These are phyloP conservation scores for Lactuca sativa DNA, from an alignment of 129 eudicot species.

Conservation along the genomic window DNA sequence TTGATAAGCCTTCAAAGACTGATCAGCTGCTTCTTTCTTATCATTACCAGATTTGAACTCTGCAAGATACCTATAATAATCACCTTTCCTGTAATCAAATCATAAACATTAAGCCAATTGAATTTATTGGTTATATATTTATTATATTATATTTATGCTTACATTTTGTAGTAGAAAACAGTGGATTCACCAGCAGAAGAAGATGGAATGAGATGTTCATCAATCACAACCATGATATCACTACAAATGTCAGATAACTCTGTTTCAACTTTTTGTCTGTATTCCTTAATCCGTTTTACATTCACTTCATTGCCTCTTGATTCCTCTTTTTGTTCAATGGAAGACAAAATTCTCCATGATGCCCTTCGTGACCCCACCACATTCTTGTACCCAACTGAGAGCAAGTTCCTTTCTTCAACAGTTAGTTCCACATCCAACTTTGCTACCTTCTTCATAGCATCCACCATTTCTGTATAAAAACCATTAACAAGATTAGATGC, in stretches of 20 bases:
- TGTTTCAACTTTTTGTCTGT: conserved; percentile 58
- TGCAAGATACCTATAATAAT: conserved; percentile 56
- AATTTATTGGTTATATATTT: background rate
- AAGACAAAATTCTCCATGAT: conserved; percentile 87
- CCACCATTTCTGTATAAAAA: conserved; percentile 76
- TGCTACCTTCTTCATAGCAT: conserved; percentile 85
- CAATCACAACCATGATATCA: conserved; percentile 59
- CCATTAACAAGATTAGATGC: background rate
- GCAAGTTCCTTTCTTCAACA: conserved; percentile 84
- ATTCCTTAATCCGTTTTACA: conserved; percentile 64
- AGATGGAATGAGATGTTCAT: conserved; percentile 64
- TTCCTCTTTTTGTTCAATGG: conserved; percentile 91
- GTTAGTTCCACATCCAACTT: conserved; percentile 74
- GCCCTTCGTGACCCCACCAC: conserved; percentile 89
- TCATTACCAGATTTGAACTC: conserved; percentile 53
- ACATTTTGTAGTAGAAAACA: conserved; percentile 66
- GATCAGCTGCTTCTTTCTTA: conserved; percentile 58
- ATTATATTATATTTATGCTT: conserved; percentile 8
- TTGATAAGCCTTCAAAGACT: conserved; percentile 55
- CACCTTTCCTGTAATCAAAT: conserved; percentile 50
- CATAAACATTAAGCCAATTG: conserved; percentile 2
- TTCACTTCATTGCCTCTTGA: conserved; percentile 74
- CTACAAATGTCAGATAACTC: conserved; percentile 48
- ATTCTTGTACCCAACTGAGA: conserved; percentile 91
- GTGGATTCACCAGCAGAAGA: conserved; percentile 59